Evolutionary conservation across 2,329 filamentous ascomycete species (phyloP), one percentile per base, ranked within the genome.

Genomic region (Blastomyces gilchristii): DNA sequence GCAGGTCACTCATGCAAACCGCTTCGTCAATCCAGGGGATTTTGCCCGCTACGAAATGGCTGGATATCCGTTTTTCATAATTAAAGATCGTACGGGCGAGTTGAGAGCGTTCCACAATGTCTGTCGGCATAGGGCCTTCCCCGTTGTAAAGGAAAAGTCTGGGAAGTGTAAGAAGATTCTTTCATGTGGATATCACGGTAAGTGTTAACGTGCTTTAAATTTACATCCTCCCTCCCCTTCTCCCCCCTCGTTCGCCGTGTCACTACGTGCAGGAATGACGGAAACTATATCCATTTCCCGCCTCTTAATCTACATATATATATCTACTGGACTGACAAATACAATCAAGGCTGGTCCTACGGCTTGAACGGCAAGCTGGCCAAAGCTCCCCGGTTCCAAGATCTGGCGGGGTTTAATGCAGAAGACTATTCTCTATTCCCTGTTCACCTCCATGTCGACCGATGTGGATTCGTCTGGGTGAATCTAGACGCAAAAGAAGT

Each of bases 101-200:
- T 80, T 85, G 71, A 81, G 83, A 65, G 83, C 77, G 31, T 85
- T 85, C 71, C 83, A 85, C 74, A 85, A 85, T 68, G 75, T 85
- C 62, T 85, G 83, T 73, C 74, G 83, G 12, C 83, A 85, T 70
- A 79, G 83, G 6, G 83, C 83, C 16, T 85, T 80, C 67, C 82
- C 82, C 5, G 78, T 85, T 8, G 81, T 85, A 14, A 78, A 76
- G 0, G 74, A 77, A 56, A 74, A 78, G 0, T 68, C 77, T 28
- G 83, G 83, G 2, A 77, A 77, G 60, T 75, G 77, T 60, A 77
- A 73, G 66, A 77, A 74, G 66, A 79, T 85, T 65, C 78, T 85
- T 61, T 75, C 80, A 2, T 85, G 83, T 78, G 81, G 81, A 66
- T 85, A 85, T 67, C 83, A 85, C 67, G 82, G 61, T 61, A 45